These are phyloP conservation scores for Apodospora peruviana DNA, from an alignment of 495 filamentous ascomycete species.

Conservation along the genomic window DNA sequence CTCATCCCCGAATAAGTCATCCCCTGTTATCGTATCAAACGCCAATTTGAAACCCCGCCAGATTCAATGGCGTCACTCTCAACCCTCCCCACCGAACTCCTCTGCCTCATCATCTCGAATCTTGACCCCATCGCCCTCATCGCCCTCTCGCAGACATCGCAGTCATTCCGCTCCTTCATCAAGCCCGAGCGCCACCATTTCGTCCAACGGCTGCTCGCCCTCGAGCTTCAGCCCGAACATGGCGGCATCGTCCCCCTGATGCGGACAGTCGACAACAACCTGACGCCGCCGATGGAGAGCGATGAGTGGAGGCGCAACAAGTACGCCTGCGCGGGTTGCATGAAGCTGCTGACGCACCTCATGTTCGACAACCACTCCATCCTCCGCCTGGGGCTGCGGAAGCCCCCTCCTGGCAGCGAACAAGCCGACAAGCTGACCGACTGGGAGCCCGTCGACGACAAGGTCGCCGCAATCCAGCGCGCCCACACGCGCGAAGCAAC, in stretches of 20 bases:
- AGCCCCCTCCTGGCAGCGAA: slow-evolving; percentile 15
- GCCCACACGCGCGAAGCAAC: not conserved
- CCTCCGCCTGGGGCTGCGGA: slow-evolving; percentile 10
- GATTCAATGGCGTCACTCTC: too few relatives aligned
- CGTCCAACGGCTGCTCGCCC: slow-evolving; percentile 16
- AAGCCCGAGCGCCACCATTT: slow-evolving; percentile 10
- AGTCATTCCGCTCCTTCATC: slow-evolving; percentile 1
- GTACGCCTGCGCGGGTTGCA: slow-evolving; percentile 22
- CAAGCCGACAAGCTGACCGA: slow-evolving; percentile 13
- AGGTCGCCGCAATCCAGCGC: not conserved
- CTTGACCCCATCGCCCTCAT: not conserved
- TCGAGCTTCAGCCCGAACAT: slow-evolving; percentile 17
- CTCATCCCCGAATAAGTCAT: too few relatives aligned
- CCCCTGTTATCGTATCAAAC: too few relatives aligned
- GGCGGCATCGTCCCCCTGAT: slow-evolving; percentile 18
- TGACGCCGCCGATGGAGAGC: slow-evolving; percentile 5
- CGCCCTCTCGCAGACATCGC: not conserved
- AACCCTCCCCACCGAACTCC: not conserved
- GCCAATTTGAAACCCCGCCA: too few relatives aligned
- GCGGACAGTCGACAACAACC: not conserved
- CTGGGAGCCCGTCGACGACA: slow-evolving; percentile 11
- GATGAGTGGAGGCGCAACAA: slow-evolving; percentile 11
- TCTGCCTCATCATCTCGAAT: not conserved
- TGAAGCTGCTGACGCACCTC: slow-evolving; percentile 18
- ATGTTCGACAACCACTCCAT: slow-evolving; percentile 20